Base-by-base conservation (phyloP, 495 filamentous ascomycete genomes). In the Penicillium roqueforti region DNA sequence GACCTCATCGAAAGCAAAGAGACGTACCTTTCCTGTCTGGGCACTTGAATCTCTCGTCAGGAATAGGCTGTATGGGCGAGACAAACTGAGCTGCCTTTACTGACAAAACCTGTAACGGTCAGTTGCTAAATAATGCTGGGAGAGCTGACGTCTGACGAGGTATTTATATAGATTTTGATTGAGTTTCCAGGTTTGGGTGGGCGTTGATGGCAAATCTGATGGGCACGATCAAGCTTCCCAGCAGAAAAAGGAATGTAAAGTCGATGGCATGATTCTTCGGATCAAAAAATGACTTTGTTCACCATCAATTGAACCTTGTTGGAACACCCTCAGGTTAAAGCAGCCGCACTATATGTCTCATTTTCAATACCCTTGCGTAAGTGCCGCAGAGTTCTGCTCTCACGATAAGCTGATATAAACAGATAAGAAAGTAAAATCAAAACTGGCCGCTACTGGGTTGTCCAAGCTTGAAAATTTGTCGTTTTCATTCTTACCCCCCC, bases 191-290 rank as follows among this genome's bases (percentile, higher is more conserved):
- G 40, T 42, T 42, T 42, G 10, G 20, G 40, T 20, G 40, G 40
- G 40, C 40, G 2, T 46, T 46, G 45, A 36, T 47, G 32, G 45
- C 45, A 47, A 47, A 36, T 16, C n/a, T 47, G 45, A 47, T 47
- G 28, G 44, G 44, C 28, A 47, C 44, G 44, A 47, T 47, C 28
- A 47, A 47, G 44, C 44, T 47, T 47, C 44, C 44, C 16, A 47
- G 31, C 26, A 47, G 28, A 47, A 34, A 47, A 47, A 47, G 26
- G 9, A 47, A 34, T 22, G 44, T 32, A 22, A 4, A 23, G 22
- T 23, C 7, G 45, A 20, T 23, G 22, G 22, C 2, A 19, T 34
- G 45, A 36, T 47, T 47, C 18, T 20, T 32, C 28, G 18, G 45
- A 47, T 47, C 29, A 36, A 36, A 36, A 47, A 32, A 47, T 47